A percentile compares a stretch with the other conserved stretches of the same genome.
Evolutionary conservation across 192 early-diverging fungal genomes (phyloP).

Genomic region (Coemansia umbellata): DNA sequence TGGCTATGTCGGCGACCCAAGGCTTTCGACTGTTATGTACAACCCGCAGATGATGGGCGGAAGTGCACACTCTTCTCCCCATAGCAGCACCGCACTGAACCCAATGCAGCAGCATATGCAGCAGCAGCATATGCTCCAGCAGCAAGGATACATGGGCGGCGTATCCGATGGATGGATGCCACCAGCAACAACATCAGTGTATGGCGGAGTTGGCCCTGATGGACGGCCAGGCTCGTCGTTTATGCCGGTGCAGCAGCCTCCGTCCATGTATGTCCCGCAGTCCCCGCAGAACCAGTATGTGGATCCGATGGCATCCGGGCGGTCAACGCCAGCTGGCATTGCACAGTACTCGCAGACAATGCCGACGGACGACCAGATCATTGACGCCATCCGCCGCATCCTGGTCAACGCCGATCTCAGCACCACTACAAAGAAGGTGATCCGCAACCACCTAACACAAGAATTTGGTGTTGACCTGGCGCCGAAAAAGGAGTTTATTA

Average conservation of each 20-base stretch:
- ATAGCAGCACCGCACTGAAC: conserved; percentile 5
- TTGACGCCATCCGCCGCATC: conserved; percentile 64
- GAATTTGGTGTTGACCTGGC: conserved; percentile 70
- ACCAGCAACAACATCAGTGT: conserved; percentile 21
- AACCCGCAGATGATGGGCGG: conserved; percentile 9
- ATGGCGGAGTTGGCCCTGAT: conserved; percentile 1
- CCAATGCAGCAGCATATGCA: conserved; percentile 5
- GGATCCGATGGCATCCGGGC: conserved; percentile 4
- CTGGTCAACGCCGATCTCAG: conserved; percentile 68
- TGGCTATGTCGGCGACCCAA: conserved; percentile 14
- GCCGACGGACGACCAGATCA: conserved; percentile 70
- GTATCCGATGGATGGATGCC: conserved; percentile 22
- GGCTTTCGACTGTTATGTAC: conserved; percentile 37
- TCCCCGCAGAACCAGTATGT: background rate
- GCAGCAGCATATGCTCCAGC: conserved; percentile 10
- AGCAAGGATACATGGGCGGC: conserved; percentile 17
- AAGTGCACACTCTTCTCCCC: conserved; percentile 13
- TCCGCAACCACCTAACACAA: conserved; percentile 64
- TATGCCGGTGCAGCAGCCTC: conserved; percentile 10
- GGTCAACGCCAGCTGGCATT: background rate
- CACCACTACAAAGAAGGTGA: conserved; percentile 75
- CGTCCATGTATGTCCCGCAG: conserved; percentile 1
- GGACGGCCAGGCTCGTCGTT: conserved; percentile 8
- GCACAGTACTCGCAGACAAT: background rate
- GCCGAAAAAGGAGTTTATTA: conserved; percentile 69